Evolutionary conservation across 768 basidiomycete genomes (phyloP), one percentile per base, ranked within the genome.

Genomic region (Lactarius vividus): DNA sequence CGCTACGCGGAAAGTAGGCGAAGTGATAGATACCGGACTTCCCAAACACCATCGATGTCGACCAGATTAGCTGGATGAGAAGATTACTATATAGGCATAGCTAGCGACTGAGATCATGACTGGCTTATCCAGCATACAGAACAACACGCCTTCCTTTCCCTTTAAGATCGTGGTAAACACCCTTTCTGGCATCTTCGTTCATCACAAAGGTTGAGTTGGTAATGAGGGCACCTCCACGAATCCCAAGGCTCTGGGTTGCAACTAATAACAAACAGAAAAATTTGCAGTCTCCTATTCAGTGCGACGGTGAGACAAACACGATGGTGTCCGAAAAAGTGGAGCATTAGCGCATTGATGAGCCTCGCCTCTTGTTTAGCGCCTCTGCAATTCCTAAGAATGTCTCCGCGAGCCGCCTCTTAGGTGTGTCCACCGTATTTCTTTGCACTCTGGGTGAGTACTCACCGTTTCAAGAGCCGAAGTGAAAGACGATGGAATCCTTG

Each of bases 351-450:
- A 85, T 70, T 49, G 86, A 71, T 15, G 80, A 77, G 0, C 82
- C 86, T 67, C 85, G 75, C 4, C 84, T 81, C 67, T 83, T 87
- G 66, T 78, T 77, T n/a, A 87, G 71, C 0, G 85, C 84, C 60
- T 84, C 83, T 0, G 85, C 84, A 62, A 87, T 80, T n/a, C 80
- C 81, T 35, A 86, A 72, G 79, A 87, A 87, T 0, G 85, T 83
- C 69, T 85, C 77, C 0, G 84, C 82, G 2, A 86, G 77, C 64
- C 78, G 80, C 11, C 85, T 77, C 85, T 86, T 64, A 0, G 16
- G 26, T 1, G 10, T 31, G 5, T 26, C 18, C 46, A 42, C 29
- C 42, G 49, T 49, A 26, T 11, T 26, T 10, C 8, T 29, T n/a
- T 7, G 23, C 5, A 3, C 20, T 7, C 13, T 52, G 23, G 10